These are phyloP conservation scores for Crucihimalaya himalaica DNA, from an alignment of 345 rosid genomes.

Conservation along the genomic window DNA sequence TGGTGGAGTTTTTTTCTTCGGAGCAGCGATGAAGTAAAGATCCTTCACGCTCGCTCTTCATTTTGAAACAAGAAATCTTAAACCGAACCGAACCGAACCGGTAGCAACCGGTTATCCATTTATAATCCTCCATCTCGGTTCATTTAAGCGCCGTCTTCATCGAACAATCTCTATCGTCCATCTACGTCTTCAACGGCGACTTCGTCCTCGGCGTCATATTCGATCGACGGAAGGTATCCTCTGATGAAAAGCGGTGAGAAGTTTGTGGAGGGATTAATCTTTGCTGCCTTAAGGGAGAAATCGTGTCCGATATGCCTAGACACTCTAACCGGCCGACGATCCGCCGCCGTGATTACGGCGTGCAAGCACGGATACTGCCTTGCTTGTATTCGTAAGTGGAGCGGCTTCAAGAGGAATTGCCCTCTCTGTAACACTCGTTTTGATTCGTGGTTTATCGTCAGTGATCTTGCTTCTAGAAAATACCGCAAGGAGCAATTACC, in stretches of 20 bases:
- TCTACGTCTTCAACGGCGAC: background rate
- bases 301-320: conserved; percentile 68
- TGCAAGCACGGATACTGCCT: conserved; percentile 67
- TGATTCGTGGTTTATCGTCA: conserved; percentile 56
- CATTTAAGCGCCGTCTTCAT: background rate
- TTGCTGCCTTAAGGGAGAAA: conserved; percentile 46
- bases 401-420: conserved; percentile 62
- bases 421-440: conserved; percentile 74
- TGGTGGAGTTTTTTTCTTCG: background rate
- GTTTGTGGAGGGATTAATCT: conserved; percentile 26
- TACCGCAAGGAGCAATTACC: conserved; percentile 48
- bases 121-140: conserved; percentile 9
- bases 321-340: conserved; percentile 41
- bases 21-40: conserved; percentile 22
- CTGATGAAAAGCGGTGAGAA: background rate
- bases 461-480: conserved; percentile 39
- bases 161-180: conserved; percentile 10
- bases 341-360: conserved; percentile 58
- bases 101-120: background rate
- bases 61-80: conserved; percentile 31
- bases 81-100: conserved; percentile 2
- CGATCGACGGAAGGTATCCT: background rate
- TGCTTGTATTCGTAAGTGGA: conserved; percentile 61
- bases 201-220: background rate
- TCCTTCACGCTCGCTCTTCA: conserved; percentile 40